phyloP scores from a whole-genome alignment of 768 basidiomycete species.

The Kwoniella newhampshirensis region DNA sequence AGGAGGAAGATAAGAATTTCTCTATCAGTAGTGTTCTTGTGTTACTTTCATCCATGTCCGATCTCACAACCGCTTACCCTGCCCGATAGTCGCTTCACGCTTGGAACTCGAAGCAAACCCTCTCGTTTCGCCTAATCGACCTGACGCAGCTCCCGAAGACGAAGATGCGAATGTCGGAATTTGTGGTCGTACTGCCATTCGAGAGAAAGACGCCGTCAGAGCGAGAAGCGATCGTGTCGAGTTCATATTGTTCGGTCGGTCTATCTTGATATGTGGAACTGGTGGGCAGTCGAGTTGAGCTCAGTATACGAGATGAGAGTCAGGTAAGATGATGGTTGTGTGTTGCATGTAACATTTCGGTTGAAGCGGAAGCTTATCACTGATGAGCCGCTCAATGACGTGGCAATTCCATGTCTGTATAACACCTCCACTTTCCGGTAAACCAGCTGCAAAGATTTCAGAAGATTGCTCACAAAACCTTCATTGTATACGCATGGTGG shows the following conservation, averaged over 20 bases:
- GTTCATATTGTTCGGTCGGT: slow-evolving; percentile 10
- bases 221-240: slow-evolving; percentile 11
- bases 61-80: slow-evolving; percentile 34
- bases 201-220: slow-evolving; percentile 18
- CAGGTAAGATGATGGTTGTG: background rate
- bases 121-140: slow-evolving; percentile 14
- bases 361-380: background rate
- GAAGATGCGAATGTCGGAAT: slow-evolving; percentile 29
- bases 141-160: too few species aligned
- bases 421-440: background rate
- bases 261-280: too few species aligned
- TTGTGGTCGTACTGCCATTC: slow-evolving; percentile 19
- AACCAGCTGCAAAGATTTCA: slow-evolving; percentile 14
- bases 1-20: background rate
- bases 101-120: slow-evolving; percentile 18
- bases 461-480: slow-evolving; percentile 3
- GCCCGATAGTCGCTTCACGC: slow-evolving; percentile 36
- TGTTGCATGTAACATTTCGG: slow-evolving; percentile 6
- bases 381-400: slow-evolving; percentile 1
- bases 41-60: too few species aligned
- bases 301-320: background rate
- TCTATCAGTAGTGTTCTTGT: too few species aligned
- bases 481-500: background rate
- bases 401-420: slow-evolving; percentile 3
- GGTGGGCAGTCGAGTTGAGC: background rate